Percentiles rank a stretch among this genome's conserved stretches.
Conservation (phyloP, 129 eudicot species). For the Flaveria ramosissima region DNA sequence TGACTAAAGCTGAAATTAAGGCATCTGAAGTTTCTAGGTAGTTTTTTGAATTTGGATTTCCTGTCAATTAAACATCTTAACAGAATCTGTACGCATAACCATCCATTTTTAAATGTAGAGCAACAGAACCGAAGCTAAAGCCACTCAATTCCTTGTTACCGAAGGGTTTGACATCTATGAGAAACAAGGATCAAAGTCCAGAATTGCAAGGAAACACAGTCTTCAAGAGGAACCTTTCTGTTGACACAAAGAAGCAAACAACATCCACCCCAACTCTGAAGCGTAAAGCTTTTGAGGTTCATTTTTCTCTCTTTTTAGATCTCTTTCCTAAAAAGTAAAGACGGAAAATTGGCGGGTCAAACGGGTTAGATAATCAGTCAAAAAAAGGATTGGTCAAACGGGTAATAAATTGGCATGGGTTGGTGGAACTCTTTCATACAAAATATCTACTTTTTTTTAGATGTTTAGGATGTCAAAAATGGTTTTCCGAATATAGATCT, state of each 20-base stretch:
- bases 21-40: conserved; percentile 55
- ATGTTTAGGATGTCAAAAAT: neutral
- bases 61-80: neutral
- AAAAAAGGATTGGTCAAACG: neutral
- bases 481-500: no score
- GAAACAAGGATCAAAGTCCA: conserved; percentile 28
- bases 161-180: conserved; percentile 39
- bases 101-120: conserved; percentile 29
- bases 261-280: conserved; percentile 50
- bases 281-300: conserved; percentile 72
- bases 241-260: conserved; percentile 41
- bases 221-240: conserved; percentile 31
- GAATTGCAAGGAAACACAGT: conserved; percentile 35
- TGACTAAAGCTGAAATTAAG: conserved; percentile 41
- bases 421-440: neutral
- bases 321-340: conserved; percentile 14
- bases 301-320: neutral
- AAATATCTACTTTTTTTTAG: neutral
- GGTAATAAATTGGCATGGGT: neutral
- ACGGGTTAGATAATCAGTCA: neutral
- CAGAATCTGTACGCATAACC: neutral
- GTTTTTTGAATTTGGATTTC: neutral
- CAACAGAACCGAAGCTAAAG: conserved; percentile 35
- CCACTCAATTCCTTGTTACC: conserved; percentile 29
- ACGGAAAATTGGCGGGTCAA: neutral